Conservation (phyloP, 768 basidiomycete genomes). For the Collybia sp. region DNA sequence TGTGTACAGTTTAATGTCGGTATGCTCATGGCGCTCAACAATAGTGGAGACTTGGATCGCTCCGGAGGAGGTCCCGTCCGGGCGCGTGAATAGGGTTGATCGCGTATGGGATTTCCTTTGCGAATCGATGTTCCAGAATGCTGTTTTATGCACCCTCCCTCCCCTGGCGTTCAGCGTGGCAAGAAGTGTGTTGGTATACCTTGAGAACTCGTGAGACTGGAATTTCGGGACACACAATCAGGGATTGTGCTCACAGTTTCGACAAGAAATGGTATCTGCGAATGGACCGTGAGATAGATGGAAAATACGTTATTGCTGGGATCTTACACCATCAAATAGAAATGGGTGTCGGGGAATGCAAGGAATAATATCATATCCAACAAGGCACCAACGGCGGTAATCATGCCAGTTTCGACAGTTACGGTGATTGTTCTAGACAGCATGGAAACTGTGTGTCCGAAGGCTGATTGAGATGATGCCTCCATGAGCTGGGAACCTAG, state of each 20-base stretch:
- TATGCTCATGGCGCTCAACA: too few relatives aligned
- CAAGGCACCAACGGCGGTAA: slow-evolving; percentile 11
- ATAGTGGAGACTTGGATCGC: too few relatives aligned
- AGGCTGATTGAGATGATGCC: slow-evolving; percentile 2
- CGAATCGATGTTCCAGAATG: too few relatives aligned
- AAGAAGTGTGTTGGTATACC: slow-evolving; percentile 9
- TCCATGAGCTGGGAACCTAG: slow-evolving; percentile 4
- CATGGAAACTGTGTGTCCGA: slow-evolving; percentile 3
- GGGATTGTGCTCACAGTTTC: slow-evolving; percentile 4
- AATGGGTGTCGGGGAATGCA: slow-evolving; percentile 9
- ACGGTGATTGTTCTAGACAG: slow-evolving; percentile 9
- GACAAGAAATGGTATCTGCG: slow-evolving; percentile 3
- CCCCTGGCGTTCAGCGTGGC: slow-evolving; percentile 2
- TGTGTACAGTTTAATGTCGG: too few relatives aligned
- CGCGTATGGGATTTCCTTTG: too few relatives aligned
- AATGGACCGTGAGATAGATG: too few relatives aligned
- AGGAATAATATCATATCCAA: slow-evolving; percentile 15
- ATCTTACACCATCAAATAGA: slow-evolving; percentile 15
- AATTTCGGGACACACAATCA: neutral
- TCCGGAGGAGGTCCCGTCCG: too few relatives aligned
- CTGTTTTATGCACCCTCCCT: too few relatives aligned
- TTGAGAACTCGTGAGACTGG: neutral
- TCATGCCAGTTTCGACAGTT: slow-evolving; percentile 18
- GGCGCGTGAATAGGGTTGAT: too few relatives aligned
- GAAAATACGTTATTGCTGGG: neutral